Conservation (phyloP, 306 rosid genomes). For the Quercus bicolor region DNA sequence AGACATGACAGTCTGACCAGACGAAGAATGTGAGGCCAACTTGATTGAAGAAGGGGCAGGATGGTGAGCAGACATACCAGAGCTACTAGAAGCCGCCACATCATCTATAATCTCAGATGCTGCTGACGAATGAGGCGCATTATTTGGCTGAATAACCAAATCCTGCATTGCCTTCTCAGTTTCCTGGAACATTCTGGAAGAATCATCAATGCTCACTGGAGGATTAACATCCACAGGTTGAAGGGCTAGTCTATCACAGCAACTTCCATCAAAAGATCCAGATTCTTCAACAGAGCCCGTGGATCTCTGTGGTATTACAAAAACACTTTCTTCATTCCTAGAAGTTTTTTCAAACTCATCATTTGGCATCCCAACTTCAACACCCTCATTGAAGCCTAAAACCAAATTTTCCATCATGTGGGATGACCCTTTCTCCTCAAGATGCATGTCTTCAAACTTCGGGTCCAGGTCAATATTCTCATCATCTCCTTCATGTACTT, state of each 20-base stretch:
- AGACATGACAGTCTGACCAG: slow-evolving; percentile 45
- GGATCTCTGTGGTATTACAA: slow-evolving; percentile 37
- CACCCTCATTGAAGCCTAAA: slow-evolving; percentile 92
- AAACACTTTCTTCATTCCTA: slow-evolving; percentile 46
- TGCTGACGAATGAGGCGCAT: slow-evolving; percentile 28
- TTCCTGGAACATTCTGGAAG: slow-evolving; percentile 55
- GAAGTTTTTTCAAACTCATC: slow-evolving; percentile 70
- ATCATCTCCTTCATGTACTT: slow-evolving; percentile 82
- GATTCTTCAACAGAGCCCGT: slow-evolving; percentile 38
- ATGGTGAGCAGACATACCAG: slow-evolving; percentile 48
- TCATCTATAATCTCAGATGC: slow-evolving; percentile 41
- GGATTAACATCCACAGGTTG: slow-evolving; percentile 46
- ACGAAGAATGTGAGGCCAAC: slow-evolving; percentile 43
- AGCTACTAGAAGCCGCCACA: slow-evolving; percentile 44
- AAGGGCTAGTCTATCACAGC: slow-evolving; percentile 33
- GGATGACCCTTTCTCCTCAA: slow-evolving; percentile 68
- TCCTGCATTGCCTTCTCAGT: slow-evolving; percentile 51
- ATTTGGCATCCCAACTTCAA: slow-evolving; percentile 87
- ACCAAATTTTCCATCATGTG: slow-evolving; percentile 77
- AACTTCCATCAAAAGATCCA: slow-evolving; percentile 43
- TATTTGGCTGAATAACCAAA: slow-evolving; percentile 45
- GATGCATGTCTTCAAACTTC: slow-evolving; percentile 59
- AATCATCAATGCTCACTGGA: slow-evolving; percentile 39
- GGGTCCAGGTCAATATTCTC: slow-evolving; percentile 49
- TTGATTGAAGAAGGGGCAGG: slow-evolving; percentile 40